These are phyloP conservation scores for Neurospora sp. DNA, from an alignment of 495 filamentous ascomycete species.

Conservation along the genomic window DNA sequence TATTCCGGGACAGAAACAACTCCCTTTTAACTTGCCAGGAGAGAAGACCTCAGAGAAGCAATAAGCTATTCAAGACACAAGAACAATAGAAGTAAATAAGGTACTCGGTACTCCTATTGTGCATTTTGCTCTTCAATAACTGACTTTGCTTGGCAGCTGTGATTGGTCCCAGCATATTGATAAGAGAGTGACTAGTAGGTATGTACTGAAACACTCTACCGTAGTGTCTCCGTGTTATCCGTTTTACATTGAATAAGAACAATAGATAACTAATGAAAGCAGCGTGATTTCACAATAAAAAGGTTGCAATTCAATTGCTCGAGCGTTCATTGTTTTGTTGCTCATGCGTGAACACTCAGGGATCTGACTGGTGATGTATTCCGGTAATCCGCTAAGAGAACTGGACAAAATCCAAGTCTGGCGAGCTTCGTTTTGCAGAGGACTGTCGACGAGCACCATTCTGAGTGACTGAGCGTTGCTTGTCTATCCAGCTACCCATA, in stretches of 20 bases:
- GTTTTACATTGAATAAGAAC: background rate
- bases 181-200: background rate
- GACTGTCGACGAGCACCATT: background rate
- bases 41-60: background rate
- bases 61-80: background rate
- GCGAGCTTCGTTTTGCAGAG: background rate
- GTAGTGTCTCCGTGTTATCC: background rate
- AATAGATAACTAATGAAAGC: background rate
- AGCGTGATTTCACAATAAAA: background rate
- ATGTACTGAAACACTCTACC: background rate
- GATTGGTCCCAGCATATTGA: background rate
- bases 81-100: background rate
- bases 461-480: background rate
- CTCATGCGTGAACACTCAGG: background rate
- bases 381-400: background rate
- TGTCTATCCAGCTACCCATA: background rate
- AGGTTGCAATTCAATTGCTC: background rate
- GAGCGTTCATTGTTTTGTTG: background rate
- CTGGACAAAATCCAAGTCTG: background rate
- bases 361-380: background rate
- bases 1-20: background rate
- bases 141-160: background rate
- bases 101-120: background rate
- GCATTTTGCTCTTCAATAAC: background rate
- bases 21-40: background rate